Evolutionary conservation across 73 alveolate species (phyloP), one percentile per base, ranked within the genome.

Genomic region (Stentor roeselii): DNA sequence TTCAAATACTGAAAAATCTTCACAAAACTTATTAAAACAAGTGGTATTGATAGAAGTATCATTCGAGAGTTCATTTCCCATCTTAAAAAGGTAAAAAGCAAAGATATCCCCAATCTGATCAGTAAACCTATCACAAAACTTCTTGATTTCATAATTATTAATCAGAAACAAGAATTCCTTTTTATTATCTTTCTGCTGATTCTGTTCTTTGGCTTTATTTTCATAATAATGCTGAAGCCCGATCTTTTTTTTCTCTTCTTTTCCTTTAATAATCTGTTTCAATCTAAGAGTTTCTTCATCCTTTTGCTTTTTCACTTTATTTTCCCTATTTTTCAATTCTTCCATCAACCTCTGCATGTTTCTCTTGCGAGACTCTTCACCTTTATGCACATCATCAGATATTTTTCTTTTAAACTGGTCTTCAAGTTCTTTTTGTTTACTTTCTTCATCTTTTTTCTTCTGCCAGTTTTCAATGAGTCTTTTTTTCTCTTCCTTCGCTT

Each of bases 361-460:
- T 2, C 80, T 67, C 37, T 40, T n/a, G 27, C 34, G 21, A 11
- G 80, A 36, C 34, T 67, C 80, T 67, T 67, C 80, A 21, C 34
- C 37, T 67, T 67, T 67, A 21, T 27, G n/a, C 11, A 27, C 34
- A 21, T n/a, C 37, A 21, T 67, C 41, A 1, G 21, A 36, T 67
- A 21, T 40, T 34, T 34, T 67, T 67, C 34, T 21, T 34, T 67
- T 67, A 21, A 27, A 1, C 2, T 67, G 3, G 1, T 67, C 0
- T 1, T 67, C 80, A 27, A 27, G 15, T 67, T 67, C 34, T 30
- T 30, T 34, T 32, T 40, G 21, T 21, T 67, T 34, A 27, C 14
- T 30, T 67, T 67, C 80, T 2, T 67, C 80, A 21, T 67, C 80
- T 67, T 67, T 67, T 67, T 67, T 21, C 37, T 34, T 67, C 14